These are phyloP conservation scores for Colletotrichum siamense DNA, from an alignment of 2,329 filamentous ascomycete species.

Conservation along the genomic window DNA sequence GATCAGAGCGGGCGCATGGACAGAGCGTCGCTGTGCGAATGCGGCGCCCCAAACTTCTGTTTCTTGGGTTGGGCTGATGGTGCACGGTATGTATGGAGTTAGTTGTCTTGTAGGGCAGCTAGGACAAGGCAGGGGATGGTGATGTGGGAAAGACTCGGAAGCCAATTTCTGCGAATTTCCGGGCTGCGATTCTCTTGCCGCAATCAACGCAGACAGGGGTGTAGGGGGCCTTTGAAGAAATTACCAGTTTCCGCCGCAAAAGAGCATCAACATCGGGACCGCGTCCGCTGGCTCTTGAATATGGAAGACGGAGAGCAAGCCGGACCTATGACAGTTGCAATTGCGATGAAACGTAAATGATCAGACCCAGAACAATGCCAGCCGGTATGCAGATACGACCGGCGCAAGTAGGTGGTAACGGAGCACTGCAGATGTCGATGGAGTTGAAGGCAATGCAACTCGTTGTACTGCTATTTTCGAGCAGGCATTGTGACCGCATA, in stretches of 20 bases:
- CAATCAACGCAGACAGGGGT: background rate
- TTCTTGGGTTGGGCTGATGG: background rate
- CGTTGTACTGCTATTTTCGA: background rate
- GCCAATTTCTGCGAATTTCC: background rate
- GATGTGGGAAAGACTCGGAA: background rate
- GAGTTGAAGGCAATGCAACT: background rate
- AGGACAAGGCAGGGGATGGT: background rate
- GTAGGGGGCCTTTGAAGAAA: background rate
- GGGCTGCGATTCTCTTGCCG: background rate
- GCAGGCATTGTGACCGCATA: background rate
- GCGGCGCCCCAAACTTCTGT: background rate
- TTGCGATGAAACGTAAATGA: background rate
- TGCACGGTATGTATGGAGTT: constrained; percentile 8
- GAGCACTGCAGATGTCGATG: background rate
- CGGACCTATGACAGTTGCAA: background rate
- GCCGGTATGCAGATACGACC: background rate
- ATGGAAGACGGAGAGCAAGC: background rate
- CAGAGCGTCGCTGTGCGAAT: background rate
- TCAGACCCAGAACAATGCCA: background rate
- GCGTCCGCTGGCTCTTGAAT: background rate
- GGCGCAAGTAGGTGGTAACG: background rate
- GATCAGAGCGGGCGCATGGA: background rate
- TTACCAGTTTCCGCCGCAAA: background rate
- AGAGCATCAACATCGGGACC: background rate
- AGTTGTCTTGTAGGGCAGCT: background rate